Conservation (phyloP, 352 stramenopile genomes). For the Blastocystis hominis region DNA sequence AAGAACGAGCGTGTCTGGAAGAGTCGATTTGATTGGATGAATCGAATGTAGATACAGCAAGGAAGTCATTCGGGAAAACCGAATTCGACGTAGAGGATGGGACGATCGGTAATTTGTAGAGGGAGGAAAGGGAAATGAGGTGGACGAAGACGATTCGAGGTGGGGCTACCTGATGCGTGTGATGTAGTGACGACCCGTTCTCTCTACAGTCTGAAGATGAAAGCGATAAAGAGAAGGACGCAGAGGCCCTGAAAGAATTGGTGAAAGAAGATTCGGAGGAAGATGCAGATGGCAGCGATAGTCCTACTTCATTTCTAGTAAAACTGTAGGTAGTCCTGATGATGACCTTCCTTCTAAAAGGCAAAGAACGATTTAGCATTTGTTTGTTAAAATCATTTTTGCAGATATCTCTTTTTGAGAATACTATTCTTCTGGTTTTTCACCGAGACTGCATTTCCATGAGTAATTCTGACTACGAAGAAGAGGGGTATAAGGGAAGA, state of each 20-base stretch:
- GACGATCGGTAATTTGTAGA: not conserved
- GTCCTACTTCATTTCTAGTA: too few species aligned
- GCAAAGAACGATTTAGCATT: not conserved
- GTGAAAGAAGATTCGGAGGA: constrained; percentile 24
- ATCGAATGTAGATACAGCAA: constrained; percentile 26
- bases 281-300: not conserved
- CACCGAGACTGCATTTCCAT: not conserved
- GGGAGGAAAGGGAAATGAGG: not conserved
- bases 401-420: not conserved
- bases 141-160: constrained; percentile 25
- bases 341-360: not conserved
- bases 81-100: not conserved
- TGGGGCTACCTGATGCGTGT: not conserved
- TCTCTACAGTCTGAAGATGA: constrained; percentile 2
- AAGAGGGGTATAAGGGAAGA: not conserved
- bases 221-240: constrained; percentile 21
- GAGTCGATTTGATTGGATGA: not conserved
- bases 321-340: not conserved
- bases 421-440: not conserved
- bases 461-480: constrained; percentile 25
- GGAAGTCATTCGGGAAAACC: constrained; percentile 31
- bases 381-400: constrained; percentile 28
- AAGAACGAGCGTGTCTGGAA: constrained; percentile 32
- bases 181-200: constrained; percentile 39
- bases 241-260: constrained; percentile 4